These are phyloP conservation scores for Mycosphaerella sp. DNA, from an alignment of 2,329 filamentous ascomycete genomes.

Conservation along the genomic window DNA sequence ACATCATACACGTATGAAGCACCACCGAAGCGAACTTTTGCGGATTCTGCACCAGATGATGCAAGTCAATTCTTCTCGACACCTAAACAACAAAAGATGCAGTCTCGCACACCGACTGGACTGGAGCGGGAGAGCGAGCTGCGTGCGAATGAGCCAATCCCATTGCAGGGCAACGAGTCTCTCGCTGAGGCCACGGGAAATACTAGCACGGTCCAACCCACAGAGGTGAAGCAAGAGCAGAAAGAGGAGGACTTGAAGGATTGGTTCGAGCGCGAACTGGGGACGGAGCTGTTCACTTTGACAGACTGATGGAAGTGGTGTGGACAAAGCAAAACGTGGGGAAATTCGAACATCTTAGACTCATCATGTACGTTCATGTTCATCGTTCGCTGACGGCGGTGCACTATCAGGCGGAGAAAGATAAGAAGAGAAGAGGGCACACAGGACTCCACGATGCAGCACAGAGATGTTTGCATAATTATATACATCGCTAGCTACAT, in stretches of 20 bases:
- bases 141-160: neutral
- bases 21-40: constrained; percentile 1
- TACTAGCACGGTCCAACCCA: neutral
- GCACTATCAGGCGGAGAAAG: no score
- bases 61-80: constrained; percentile 1
- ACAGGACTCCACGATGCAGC: neutral
- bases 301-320: constrained; percentile 10
- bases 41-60: constrained; percentile 1
- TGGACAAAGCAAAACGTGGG: no score
- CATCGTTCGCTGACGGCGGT: no score
- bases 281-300: constrained; percentile 24
- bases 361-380: no score
- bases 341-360: no score
- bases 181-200: neutral
- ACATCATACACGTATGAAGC: neutral
- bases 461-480: neutral
- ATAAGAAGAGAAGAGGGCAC: neutral
- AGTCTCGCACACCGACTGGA: neutral
- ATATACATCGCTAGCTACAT: neutral
- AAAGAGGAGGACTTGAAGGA: constrained; percentile 16
- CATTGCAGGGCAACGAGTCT: constrained; percentile 1
- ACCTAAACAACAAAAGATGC: constrained; percentile 6
- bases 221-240: neutral
- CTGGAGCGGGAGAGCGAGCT: neutral
- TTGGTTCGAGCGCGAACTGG: constrained; percentile 29